Evolutionary conservation across 192 early-diverging fungal genomes (phyloP), one percentile per base, ranked within the genome.

Genomic region (Coemansia sp.): DNA sequence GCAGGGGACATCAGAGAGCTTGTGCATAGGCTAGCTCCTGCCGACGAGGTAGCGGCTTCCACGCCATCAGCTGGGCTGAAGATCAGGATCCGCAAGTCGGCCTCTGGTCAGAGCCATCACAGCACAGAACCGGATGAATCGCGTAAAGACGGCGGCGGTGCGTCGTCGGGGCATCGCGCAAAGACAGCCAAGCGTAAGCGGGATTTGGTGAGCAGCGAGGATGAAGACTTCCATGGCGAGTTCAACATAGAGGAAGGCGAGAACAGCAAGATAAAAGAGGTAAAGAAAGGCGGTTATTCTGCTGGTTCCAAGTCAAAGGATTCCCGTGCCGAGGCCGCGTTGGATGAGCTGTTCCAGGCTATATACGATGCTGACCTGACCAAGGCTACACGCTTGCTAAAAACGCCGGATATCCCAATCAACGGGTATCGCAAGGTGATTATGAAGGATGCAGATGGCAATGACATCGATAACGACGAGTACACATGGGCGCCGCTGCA

Each of bases 401-500:
- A 78, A 3, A 67, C 70, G 0, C 67, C 67, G 1, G 74, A 69
- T 40, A 61, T 82, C 8, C 65, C 69, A 2, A 62, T 82, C 62
- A 68, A 82, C 48, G 71, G 62, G 14, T 66, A 77, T 34, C 71
- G 76, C 50, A 69, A 62, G 54, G 71, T 82, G 9, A 59, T 67
- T 15, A 65, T 82, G 50, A 85, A 84, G 70, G 73, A 81, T 3
- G 72, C 83, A 19, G 66, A 69, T 36, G 64, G 63, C 13, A 70
- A 76, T 3, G 81, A 77, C 23, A 59, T 76, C 22, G 84, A 84
- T 68, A 87, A 86, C 29, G 82, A 78, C 46, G 66, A 78, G 2
- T 93, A 90, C 62, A 93, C 88, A 5, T 97, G 95, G 95, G 78
- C 84, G 0, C 88, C 90, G 33, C 70, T 97, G 29, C 95, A 97